Conservation (phyloP, 1,284 basidiomycete genomes). For the Ustilago crameri region DNA sequence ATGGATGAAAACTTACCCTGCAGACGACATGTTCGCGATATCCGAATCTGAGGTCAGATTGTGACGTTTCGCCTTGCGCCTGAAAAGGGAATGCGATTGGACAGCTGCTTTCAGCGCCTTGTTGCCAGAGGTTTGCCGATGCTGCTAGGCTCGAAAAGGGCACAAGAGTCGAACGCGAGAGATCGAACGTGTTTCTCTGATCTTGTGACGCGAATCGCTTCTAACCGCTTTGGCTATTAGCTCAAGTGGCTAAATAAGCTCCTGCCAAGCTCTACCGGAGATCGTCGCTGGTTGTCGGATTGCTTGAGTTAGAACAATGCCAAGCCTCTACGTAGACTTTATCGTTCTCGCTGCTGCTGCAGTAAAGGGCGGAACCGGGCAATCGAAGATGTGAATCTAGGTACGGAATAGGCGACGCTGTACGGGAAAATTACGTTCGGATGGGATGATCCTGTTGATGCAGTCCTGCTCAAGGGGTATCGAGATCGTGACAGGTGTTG, state of each 20-base stretch:
- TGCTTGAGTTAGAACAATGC: not conserved
- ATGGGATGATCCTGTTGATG: conserved; percentile 6
- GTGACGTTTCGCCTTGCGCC: not conserved
- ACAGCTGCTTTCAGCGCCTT: too few species aligned
- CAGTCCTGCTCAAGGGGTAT: conserved; percentile 4
- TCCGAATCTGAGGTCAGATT: not conserved
- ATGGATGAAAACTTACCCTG: conserved; percentile 28
- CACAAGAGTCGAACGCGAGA: not conserved
- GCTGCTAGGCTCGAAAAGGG: not conserved
- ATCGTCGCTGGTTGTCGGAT: conserved; percentile 20
- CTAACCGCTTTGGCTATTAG: not conserved
- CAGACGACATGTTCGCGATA: conserved; percentile 21
- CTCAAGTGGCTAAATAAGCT: conserved; percentile 11
- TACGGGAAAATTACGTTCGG: not conserved
- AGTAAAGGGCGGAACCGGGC: too few species aligned
- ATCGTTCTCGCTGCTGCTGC: too few species aligned
- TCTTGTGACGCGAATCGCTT: conserved; percentile 15
- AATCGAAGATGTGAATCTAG: not conserved
- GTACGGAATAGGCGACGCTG: not conserved
- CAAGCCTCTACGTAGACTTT: too few species aligned
- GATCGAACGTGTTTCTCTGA: conserved; percentile 26
- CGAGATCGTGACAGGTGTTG: not conserved
- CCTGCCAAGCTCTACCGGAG: conserved; percentile 9
- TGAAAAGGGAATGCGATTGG: not conserved
- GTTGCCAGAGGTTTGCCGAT: not conserved